Percentiles rank a stretch among this genome's conserved stretches.
These are phyloP conservation scores for Zasmidium cellare DNA, from an alignment of 2,329 filamentous ascomycete species.

Conservation along the genomic window DNA sequence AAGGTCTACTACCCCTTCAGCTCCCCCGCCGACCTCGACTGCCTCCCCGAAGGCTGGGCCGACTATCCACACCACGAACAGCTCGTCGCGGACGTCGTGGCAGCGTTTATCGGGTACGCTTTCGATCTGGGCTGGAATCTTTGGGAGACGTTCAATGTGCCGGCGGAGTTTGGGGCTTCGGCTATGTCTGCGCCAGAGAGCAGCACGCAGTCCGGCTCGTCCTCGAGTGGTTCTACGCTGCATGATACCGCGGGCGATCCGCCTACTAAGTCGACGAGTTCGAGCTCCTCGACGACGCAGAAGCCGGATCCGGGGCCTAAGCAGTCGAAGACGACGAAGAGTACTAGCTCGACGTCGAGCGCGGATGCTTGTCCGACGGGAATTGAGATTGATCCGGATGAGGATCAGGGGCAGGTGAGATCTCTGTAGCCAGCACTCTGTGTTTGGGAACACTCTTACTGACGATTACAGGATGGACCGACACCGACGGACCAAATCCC, in stretches of 20 bases:
- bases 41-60: not conserved
- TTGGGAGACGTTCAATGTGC: not conserved
- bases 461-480: not conserved
- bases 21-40: not conserved
- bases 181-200: not conserved
- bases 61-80: not conserved
- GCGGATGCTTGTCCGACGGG: not conserved
- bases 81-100: not conserved
- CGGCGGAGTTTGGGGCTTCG: not conserved
- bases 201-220: not conserved
- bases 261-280: not conserved
- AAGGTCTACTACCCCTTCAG: not conserved
- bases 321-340: not conserved
- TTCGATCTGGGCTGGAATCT: not conserved
- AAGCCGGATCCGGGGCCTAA: not conserved
- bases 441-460: no score
- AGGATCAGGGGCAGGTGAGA: constrained; percentile 4
- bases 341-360: not conserved
- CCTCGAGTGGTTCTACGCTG: not conserved
- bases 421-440: no score
- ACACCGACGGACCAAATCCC: not conserved
- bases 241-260: not conserved
- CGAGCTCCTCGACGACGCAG: not conserved
- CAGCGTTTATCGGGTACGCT: not conserved
- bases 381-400: not conserved